Conservation (phyloP, 1,284 basidiomycete genomes). For the Neolentinus lepideus region DNA sequence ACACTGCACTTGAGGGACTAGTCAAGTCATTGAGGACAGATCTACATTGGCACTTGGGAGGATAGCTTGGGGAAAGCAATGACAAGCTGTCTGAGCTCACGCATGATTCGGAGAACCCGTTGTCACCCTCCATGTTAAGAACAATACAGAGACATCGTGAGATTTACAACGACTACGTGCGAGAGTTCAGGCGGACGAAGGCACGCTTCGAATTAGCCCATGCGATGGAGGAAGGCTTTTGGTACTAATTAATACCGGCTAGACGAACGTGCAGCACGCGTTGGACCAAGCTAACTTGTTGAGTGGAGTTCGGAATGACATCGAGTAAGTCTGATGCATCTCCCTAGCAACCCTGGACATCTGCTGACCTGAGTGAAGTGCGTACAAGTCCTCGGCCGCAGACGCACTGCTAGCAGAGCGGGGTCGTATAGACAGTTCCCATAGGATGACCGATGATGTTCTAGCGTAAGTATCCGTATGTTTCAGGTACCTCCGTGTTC, state of each 20-base stretch:
- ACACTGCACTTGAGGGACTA: background rate
- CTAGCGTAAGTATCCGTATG: conserved; percentile 56
- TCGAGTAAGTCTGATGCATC: conserved; percentile 56
- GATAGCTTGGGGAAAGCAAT: conserved; percentile 77
- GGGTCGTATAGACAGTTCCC: conserved; percentile 84
- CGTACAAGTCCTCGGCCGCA: conserved; percentile 85
- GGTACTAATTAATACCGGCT: conserved; percentile 5
- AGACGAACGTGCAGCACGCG: conserved; percentile 80
- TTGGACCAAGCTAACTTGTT: conserved; percentile 85
- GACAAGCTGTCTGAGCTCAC: conserved; percentile 66
- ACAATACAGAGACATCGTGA: conserved; percentile 89
- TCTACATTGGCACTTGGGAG: conserved; percentile 9
- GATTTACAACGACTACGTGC: conserved; percentile 80
- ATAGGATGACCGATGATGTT: conserved; percentile 92
- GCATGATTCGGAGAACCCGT: conserved; percentile 64
- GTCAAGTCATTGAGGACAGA: background rate
- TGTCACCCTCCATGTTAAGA: conserved; percentile 82
- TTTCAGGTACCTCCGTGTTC: conserved; percentile 6
- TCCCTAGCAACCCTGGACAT: background rate
- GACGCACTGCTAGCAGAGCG: conserved; percentile 88
- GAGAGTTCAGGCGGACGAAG: conserved; percentile 82
- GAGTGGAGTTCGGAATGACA: conserved; percentile 91
- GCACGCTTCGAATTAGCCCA: conserved; percentile 29
- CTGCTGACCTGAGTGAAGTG: conserved; percentile 30
- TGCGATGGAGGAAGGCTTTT: background rate